These are phyloP conservation scores for Onygenales sp. DNA, from an alignment of 2,329 filamentous ascomycete genomes.

Conservation along the genomic window DNA sequence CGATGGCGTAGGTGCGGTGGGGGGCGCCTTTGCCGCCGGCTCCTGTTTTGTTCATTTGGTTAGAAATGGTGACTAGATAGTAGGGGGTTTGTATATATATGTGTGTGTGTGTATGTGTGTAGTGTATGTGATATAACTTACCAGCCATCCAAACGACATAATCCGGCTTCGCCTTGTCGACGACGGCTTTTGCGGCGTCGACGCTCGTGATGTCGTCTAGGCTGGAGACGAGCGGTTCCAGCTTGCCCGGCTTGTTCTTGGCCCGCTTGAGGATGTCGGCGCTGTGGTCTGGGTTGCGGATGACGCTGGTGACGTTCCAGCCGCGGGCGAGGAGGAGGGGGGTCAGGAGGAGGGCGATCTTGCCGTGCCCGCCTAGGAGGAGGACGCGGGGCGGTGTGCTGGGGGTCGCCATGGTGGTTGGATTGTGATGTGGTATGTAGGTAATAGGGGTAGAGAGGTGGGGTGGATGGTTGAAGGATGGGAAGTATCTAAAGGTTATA, in stretches of 20 bases:
- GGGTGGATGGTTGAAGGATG: neutral
- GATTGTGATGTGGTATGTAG: neutral
- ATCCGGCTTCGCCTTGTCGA: conserved; percentile 38
- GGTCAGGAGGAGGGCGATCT: conserved; percentile 64
- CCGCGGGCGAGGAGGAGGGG: conserved; percentile 63
- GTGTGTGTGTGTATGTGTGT: neutral
- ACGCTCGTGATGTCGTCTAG: conserved; percentile 61
- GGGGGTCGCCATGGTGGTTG: neutral
- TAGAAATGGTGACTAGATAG: neutral
- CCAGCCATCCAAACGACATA: conserved; percentile 41
- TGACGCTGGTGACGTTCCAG: conserved; percentile 70
- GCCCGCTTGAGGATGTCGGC: conserved; percentile 54
- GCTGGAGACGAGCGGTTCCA: conserved; percentile 61
- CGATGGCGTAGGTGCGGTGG: conserved; percentile 41
- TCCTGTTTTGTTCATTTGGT: conserved; percentile 22
- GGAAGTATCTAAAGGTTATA: too few species aligned
- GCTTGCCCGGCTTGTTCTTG: conserved; percentile 48
- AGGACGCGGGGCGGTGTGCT: conserved; percentile 59
- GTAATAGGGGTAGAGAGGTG: too few species aligned
- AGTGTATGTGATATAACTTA: conserved; percentile 14
- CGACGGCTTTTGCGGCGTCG: conserved; percentile 51
- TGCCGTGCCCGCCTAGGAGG: conserved; percentile 73
- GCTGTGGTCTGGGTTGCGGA: conserved; percentile 63
- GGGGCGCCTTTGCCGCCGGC: conserved; percentile 47
- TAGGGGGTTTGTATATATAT: neutral